Conservation (phyloP, 805 yeast species). For the Teunomyces kruisii region DNA sequence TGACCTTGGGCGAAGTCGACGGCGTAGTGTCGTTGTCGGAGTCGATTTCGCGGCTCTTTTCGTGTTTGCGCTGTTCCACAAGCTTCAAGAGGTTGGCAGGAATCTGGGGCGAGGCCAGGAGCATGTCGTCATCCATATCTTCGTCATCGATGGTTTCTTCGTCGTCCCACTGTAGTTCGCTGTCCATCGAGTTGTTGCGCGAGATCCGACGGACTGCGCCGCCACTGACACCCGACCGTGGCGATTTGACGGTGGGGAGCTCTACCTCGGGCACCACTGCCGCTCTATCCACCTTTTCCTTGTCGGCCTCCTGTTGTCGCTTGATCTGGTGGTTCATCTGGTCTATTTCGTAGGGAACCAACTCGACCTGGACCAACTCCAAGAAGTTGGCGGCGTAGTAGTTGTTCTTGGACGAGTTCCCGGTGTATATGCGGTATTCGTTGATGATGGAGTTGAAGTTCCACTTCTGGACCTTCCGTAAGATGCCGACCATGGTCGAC, state of each 20-base stretch:
- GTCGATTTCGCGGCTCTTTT: slow-evolving; percentile 27
- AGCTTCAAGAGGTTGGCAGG: slow-evolving; percentile 58
- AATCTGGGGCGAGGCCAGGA: slow-evolving; percentile 68
- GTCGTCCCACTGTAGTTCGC: slow-evolving; percentile 21
- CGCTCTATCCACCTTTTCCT: not conserved
- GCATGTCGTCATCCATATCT: slow-evolving; percentile 42
- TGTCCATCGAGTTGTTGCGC: slow-evolving; percentile 12
- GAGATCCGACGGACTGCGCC: not conserved
- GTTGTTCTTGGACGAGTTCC: slow-evolving; percentile 66
- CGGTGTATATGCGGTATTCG: slow-evolving; percentile 73
- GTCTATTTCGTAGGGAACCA: slow-evolving; percentile 43
- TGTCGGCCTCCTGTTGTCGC: slow-evolving; percentile 10
- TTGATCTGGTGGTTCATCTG: slow-evolving; percentile 23
- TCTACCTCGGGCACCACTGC: not conserved
- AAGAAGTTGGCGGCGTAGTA: slow-evolving; percentile 80
- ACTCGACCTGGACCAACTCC: slow-evolving; percentile 64
- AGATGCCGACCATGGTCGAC: slow-evolving; percentile 73
- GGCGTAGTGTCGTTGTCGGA: slow-evolving; percentile 22
- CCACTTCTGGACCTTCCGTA: slow-evolving; percentile 88
- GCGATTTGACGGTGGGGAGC: not conserved
- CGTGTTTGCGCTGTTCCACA: slow-evolving; percentile 50
- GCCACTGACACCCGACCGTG: too few relatives aligned
- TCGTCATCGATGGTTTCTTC: slow-evolving; percentile 37
- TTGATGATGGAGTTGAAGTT: slow-evolving; percentile 77
- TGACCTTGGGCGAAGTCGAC: slow-evolving; percentile 29